These are phyloP conservation scores for Porphyra umbilicalis DNA, from an alignment of 31 red algal genomes.

Conservation along the genomic window DNA sequence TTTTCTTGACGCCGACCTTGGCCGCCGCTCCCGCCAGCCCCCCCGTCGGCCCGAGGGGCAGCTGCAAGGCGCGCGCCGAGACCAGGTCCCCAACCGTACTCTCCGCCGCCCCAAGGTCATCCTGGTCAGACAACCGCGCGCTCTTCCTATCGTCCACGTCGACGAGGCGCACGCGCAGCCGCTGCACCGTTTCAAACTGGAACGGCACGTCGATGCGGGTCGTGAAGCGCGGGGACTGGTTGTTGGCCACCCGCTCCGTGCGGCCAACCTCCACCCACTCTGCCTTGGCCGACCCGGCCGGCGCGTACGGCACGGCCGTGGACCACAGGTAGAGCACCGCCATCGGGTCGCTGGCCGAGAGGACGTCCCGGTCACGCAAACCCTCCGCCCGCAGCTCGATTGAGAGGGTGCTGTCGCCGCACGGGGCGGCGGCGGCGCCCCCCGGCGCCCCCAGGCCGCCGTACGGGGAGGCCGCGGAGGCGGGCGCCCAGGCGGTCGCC, in stretches of 20 bases:
- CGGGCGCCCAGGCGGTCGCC: neutral
- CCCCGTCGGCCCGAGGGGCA: slow-evolving; percentile 4
- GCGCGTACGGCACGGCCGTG: neutral
- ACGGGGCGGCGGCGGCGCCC: neutral
- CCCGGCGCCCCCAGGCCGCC: neutral
- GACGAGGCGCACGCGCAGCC: slow-evolving; percentile 35
- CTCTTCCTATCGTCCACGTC: slow-evolving; percentile 49
- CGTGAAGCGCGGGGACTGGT: slow-evolving; percentile 32
- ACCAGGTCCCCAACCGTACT: slow-evolving; percentile 51
- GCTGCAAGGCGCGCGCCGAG: slow-evolving; percentile 9
- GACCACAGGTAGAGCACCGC: slow-evolving; percentile 37
- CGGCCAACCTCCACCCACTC: slow-evolving; percentile 32
- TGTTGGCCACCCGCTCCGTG: slow-evolving; percentile 48
- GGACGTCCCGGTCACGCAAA: slow-evolving; percentile 32
- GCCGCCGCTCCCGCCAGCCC: slow-evolving; percentile 6
- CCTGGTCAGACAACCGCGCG: slow-evolving; percentile 17
- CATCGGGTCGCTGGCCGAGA: slow-evolving; percentile 26
- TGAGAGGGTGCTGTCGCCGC: neutral
- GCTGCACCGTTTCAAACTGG: slow-evolving; percentile 52
- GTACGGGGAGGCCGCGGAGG: neutral
- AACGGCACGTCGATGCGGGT: slow-evolving; percentile 44
- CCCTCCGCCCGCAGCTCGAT: slow-evolving; percentile 21
- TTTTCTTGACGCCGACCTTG: neutral
- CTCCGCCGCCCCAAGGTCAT: slow-evolving; percentile 44
- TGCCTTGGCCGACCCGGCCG: neutral